These are phyloP conservation scores for Coemansia sp. DNA, from an alignment of 192 early-diverging fungal genomes.

Conservation along the genomic window DNA sequence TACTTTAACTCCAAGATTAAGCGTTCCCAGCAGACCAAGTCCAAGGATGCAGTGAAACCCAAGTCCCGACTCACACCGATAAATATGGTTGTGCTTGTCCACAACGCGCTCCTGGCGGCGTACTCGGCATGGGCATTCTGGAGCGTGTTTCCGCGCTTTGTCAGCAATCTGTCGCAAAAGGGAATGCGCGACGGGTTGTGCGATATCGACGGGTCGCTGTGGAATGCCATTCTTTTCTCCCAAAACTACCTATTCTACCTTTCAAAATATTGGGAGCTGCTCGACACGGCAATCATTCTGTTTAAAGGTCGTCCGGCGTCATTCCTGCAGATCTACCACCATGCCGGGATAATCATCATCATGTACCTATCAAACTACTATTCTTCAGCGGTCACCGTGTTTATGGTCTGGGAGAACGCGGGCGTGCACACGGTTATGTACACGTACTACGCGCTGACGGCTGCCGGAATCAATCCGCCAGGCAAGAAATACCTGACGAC, in stretches of 20 bases:
- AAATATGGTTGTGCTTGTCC: slow-evolving; percentile 70
- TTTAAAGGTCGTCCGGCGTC: too few species aligned
- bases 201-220: slow-evolving; percentile 60
- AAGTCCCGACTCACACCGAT: slow-evolving; percentile 48
- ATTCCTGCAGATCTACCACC: too few species aligned
- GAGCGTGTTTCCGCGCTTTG: slow-evolving; percentile 56
- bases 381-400: slow-evolving; percentile 72
- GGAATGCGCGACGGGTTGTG: slow-evolving; percentile 59
- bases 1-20: slow-evolving; percentile 21
- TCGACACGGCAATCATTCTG: slow-evolving; percentile 78
- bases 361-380: slow-evolving; percentile 79
- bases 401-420: slow-evolving; percentile 75
- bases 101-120: slow-evolving; percentile 66
- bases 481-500: slow-evolving; percentile 78
- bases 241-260: slow-evolving; percentile 80
- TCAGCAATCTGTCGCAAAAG: slow-evolving; percentile 52
- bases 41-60: too few species aligned
- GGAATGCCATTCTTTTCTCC: slow-evolving; percentile 51
- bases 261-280: slow-evolving; percentile 77
- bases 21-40: background rate
- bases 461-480: slow-evolving; percentile 68
- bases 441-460: slow-evolving; percentile 72
- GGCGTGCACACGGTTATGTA: slow-evolving; percentile 90
- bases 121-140: slow-evolving; percentile 73
- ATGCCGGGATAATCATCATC: too few species aligned